Conservation (phyloP, 306 rosid species). For the Crataegus laevigata region DNA sequence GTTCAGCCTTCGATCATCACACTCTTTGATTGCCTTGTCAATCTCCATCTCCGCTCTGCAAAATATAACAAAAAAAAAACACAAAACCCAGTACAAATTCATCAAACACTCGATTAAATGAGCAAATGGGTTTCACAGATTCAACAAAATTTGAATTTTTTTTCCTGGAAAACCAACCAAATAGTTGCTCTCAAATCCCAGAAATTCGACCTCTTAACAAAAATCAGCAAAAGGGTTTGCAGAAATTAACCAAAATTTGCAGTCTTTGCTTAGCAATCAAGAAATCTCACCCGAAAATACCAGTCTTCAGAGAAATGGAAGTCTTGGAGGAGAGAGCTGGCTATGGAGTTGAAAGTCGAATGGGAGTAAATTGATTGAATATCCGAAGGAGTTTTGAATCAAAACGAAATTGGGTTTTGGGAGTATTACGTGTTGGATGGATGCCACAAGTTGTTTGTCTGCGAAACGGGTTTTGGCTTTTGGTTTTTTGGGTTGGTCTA, state of each 20-base stretch:
- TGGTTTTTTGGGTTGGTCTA: neutral
- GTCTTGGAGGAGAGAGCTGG: conserved; percentile 2
- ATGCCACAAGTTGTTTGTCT: conserved; percentile 37
- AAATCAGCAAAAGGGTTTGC: conserved; percentile 19
- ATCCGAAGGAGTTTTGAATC: conserved; percentile 13
- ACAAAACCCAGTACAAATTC: conserved; percentile 7
- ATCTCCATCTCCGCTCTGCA: conserved; percentile 64
- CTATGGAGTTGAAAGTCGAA: conserved; percentile 6
- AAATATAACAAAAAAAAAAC: neutral
- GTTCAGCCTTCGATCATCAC: conserved; percentile 83
- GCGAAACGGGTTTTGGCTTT: neutral
- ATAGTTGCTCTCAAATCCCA: conserved; percentile 21
- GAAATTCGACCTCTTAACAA: neutral
- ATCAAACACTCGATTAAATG: conserved; percentile 3
- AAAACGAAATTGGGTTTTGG: conserved; percentile 18
- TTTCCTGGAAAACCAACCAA: conserved; percentile 8
- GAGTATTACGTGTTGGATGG: conserved; percentile 24
- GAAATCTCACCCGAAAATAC: conserved; percentile 14
- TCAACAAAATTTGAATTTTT: neutral
- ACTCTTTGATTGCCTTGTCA: conserved; percentile 71
- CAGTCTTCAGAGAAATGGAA: conserved; percentile 6
- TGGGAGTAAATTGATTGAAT: neutral
- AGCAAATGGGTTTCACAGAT: conserved; percentile 19
- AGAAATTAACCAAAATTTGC: conserved; percentile 12
- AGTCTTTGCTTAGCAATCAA: neutral